A percentile compares a stretch with the other conserved stretches of the same genome.
Evolutionary conservation across 306 rosid species (phyloP).

Genomic region (Pachyrhizus erosus): DNA sequence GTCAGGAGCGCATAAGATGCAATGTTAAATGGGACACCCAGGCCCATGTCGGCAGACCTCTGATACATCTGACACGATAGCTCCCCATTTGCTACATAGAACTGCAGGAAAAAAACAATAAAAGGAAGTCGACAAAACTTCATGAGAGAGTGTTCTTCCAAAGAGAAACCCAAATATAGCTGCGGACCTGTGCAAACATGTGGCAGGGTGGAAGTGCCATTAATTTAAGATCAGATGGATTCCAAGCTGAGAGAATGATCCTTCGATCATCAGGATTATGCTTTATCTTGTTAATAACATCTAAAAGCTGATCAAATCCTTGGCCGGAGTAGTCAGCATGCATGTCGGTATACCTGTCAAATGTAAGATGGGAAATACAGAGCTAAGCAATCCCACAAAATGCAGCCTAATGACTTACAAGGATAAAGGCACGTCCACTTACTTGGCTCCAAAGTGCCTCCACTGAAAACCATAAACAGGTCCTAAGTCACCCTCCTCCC

Average conservation of each 20-base stretch:
- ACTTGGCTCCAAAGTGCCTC: constrained; percentile 99
- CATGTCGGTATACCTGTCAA: constrained; percentile 86
- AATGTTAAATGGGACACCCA: constrained; percentile 94
- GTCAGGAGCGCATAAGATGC: constrained; percentile 97
- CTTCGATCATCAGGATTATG: constrained; percentile 87
- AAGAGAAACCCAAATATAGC: constrained; percentile 37
- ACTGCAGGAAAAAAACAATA: constrained; percentile 57
- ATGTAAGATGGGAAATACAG: constrained; percentile 33
- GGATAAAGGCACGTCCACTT: constrained; percentile 45
- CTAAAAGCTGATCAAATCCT: constrained; percentile 93
- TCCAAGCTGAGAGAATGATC: constrained; percentile 93
- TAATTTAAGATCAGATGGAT: constrained; percentile 88
- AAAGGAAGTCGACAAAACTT: constrained; percentile 11
- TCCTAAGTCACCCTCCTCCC: constrained; percentile 97
- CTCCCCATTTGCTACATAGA: constrained; percentile 89
- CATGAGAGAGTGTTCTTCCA: background rate
- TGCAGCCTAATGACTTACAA: background rate
- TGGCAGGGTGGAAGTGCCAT: constrained; percentile 99
- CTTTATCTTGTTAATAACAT: constrained; percentile 86
- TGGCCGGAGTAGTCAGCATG: constrained; percentile 88
- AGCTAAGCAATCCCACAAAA: constrained; percentile 6
- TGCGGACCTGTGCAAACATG: constrained; percentile 90
- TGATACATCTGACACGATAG: constrained; percentile 97
- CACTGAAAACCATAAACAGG: constrained; percentile 98
- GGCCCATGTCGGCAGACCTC: constrained; percentile 94